Conservation (phyloP, 805 yeast species). For the Wickerhamomyces bisporus region DNA sequence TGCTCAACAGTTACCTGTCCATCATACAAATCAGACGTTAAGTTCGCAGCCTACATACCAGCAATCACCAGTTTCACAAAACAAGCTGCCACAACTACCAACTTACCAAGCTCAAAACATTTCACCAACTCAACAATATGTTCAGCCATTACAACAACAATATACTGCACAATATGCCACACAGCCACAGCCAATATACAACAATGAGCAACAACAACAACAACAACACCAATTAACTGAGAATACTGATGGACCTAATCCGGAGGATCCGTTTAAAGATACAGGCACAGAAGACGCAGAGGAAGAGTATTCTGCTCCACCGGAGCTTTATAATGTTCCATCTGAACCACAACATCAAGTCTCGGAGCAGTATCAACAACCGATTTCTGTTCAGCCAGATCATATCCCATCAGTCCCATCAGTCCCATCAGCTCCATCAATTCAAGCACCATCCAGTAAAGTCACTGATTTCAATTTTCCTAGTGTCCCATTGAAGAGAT, state of each 20-base stretch:
- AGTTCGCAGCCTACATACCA: background rate
- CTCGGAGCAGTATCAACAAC: constrained; percentile 2
- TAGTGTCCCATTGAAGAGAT: constrained; percentile 32
- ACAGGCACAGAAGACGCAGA: constrained; percentile 10
- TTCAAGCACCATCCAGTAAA: constrained; percentile 9
- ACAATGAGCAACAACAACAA: background rate
- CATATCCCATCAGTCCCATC: background rate
- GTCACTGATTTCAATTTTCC: constrained; percentile 37
- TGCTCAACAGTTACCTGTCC: constrained; percentile 1
- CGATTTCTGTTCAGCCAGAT: constrained; percentile 4
- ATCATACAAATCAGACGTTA: constrained; percentile 1
- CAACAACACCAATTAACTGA: background rate
- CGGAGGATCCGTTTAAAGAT: constrained; percentile 9
- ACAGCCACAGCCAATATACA: constrained; percentile 1
- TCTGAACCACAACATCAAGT: constrained; percentile 5
- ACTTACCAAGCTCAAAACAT: background rate
- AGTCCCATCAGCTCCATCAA: background rate
- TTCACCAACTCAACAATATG: constrained; percentile 3
- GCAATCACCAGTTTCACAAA: background rate
- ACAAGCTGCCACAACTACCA: background rate
- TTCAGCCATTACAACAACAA: constrained; percentile 6
- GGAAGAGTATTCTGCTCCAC: constrained; percentile 20
- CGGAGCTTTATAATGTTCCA: constrained; percentile 1
- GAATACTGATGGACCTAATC: constrained; percentile 1
- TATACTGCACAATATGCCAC: background rate